These are phyloP conservation scores for Geosiphon pyriformis DNA, from an alignment of 192 early-diverging fungal species.

Conservation along the genomic window DNA sequence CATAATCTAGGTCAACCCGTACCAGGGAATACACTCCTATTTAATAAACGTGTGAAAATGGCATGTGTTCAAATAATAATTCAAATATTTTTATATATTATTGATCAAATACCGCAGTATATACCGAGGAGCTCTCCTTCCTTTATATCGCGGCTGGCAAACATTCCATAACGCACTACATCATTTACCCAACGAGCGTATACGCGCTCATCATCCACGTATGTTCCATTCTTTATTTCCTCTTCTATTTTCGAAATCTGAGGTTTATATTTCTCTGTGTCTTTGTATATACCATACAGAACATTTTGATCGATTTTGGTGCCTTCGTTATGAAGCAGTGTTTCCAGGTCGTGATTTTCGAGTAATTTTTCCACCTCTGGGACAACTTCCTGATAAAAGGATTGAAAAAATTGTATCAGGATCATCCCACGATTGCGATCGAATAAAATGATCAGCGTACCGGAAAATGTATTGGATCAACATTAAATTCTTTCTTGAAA, in stretches of 20 bases:
- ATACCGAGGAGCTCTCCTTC: slow-evolving; percentile 7
- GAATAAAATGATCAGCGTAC: background rate
- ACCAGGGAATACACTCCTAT: background rate
- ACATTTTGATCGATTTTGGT: background rate
- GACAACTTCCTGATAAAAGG: background rate
- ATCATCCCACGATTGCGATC: background rate
- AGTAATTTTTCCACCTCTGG: background rate
- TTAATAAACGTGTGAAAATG: background rate
- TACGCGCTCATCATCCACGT: slow-evolving; percentile 18
- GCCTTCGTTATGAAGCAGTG: background rate
- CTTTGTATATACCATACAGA: background rate
- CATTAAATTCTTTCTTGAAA: slow-evolving; percentile 16
- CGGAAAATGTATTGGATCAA: slow-evolving; percentile 15
- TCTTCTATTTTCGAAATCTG: slow-evolving; percentile 1
- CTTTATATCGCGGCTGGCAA: background rate
- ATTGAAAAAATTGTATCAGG: background rate
- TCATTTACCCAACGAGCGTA: slow-evolving; percentile 25
- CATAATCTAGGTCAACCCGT: slow-evolving; percentile 16
- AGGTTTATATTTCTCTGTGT: background rate
- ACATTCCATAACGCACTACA: slow-evolving; percentile 17
- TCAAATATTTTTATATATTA: no score
- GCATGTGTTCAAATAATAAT: no score
- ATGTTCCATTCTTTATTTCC: slow-evolving; percentile 8
- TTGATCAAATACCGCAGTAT: slow-evolving; percentile 16
- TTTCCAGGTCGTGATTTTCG: background rate